A percentile compares a stretch with the other conserved stretches of the same genome.
Conservation (phyloP, 2,329 filamentous ascomycete genomes). For the Cercospora sp. region DNA sequence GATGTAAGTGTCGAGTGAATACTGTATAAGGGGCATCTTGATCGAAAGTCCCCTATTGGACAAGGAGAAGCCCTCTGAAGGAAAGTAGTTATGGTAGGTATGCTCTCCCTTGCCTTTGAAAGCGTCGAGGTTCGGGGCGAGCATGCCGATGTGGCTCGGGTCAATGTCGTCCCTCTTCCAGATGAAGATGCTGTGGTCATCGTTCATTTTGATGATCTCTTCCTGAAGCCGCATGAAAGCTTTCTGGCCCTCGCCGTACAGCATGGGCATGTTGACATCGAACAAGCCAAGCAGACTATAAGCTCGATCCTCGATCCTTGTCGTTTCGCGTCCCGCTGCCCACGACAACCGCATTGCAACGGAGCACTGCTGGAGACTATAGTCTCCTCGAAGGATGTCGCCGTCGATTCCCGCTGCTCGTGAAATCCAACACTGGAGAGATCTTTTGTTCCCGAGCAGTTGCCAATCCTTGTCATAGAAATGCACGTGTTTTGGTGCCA, state of each 20-base stretch:
- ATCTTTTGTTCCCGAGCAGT: not conserved
- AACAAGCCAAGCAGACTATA: constrained; percentile 1
- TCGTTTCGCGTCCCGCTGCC: not conserved
- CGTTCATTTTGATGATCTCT: not conserved
- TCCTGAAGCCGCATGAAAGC: not conserved
- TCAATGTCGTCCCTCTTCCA: not conserved
- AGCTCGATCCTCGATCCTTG: not conserved
- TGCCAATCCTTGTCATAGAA: not conserved
- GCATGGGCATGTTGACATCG: constrained; percentile 2
- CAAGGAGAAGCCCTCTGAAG: not conserved
- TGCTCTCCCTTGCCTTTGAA: not conserved
- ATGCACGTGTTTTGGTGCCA: not conserved
- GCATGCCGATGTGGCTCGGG: not conserved
- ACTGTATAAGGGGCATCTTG: constrained; percentile 1
- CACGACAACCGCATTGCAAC: not conserved
- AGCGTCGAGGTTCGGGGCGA: not conserved
- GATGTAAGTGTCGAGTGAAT: not conserved
- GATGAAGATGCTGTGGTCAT: not conserved
- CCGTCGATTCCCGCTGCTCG: not conserved
- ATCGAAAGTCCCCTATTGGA: not conserved
- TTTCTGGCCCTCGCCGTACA: not conserved
- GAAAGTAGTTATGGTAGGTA: not conserved
- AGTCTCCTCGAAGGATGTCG: not conserved
- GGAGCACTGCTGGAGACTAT: not conserved
- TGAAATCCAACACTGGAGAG: not conserved